Base-by-base conservation (phyloP, 2,329 filamentous ascomycete species). In the Sporothrix dimorphospora region DNA sequence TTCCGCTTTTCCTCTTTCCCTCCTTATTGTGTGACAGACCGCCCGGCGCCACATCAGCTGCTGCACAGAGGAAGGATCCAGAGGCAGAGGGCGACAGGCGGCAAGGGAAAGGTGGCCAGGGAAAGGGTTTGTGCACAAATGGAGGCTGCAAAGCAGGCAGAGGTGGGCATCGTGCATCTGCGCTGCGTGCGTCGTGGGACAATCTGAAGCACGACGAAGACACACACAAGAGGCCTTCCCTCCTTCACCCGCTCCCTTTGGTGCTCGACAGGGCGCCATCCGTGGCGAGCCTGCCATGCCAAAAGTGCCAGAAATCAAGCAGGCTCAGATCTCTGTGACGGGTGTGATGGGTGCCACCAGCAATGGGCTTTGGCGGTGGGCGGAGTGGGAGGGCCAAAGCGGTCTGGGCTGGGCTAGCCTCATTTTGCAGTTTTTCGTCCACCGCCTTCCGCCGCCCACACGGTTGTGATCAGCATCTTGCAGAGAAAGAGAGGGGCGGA, bases 181-280 rank as follows among this genome's bases (percentile, higher is more conserved):
- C 40, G 24, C 40, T 47, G 70, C 30, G 63, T 68, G 45, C 51
- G 40, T 53, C 51, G 70, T 71, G 42, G 63, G 61, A 71, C 70
- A 68, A 59, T 61, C 27, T 59, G 51, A 67, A 30, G 45, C 45
- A 38, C 65, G 14, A 34, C 19, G 14, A 66, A n/a, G 61, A 21
- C 5, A 21, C 61, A 47, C 65, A 67, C 65, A 30, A 47, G 40
- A 63, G 61, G 61, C 40, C 61, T 45, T n/a, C 21, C 0, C 9
- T 27, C 57, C 24, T 6, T 24, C 24, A 34, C 27, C 2, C 19
- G 3, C 11, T 45, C 11, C n/a, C n/a, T 16, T n/a, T 40, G n/a
- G 9, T n/a, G n/a, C 40, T 66, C 8, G 42, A 66, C 61, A 47
- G 21, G 40, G 61, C 21, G n/a, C 9, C 57, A 21, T 30, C 21